A percentile compares a stretch with the other conserved stretches of the same genome.
These are phyloP conservation scores for Dalechampia spathulata DNA, from an alignment of 441 rosid genomes.

Conservation along the genomic window DNA sequence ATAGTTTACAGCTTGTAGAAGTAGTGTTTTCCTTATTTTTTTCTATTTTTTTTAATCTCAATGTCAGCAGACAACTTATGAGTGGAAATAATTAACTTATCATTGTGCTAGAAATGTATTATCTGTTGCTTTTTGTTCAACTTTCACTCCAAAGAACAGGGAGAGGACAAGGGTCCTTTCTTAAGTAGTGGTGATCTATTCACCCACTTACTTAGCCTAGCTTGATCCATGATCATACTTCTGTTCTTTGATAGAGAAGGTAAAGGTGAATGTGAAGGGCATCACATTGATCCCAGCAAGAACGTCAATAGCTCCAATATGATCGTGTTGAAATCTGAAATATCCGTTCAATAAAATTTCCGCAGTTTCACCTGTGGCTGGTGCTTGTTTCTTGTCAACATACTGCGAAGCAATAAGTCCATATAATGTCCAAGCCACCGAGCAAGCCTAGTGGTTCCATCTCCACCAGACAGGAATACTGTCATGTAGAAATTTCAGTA, in stretches of 20 bases:
- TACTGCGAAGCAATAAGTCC: conserved; percentile 69
- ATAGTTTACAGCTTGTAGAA: conserved; percentile 15
- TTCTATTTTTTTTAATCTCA: neutral
- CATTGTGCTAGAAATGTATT: too few relatives aligned
- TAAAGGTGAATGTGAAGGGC: conserved; percentile 51
- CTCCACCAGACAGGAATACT: conserved; percentile 87
- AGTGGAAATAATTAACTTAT: too few relatives aligned
- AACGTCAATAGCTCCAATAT: conserved; percentile 39
- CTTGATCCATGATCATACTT: conserved; percentile 38
- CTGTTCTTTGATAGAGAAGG: conserved; percentile 50
- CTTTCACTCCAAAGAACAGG: too few relatives aligned
- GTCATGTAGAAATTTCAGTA: conserved; percentile 13
- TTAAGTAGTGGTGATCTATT: too few relatives aligned
- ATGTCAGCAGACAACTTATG: too few relatives aligned
- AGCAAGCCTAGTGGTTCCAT: conserved; percentile 72
- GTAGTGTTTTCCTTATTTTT: conserved; percentile 4
- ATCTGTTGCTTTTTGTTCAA: too few relatives aligned
- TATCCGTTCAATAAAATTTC: conserved; percentile 39
- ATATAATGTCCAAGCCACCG: conserved; percentile 66
- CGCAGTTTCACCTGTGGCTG: conserved; percentile 42
- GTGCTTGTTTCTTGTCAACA: conserved; percentile 38
- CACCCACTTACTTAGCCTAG: too few relatives aligned
- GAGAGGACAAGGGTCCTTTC: too few relatives aligned
- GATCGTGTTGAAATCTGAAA: conserved; percentile 49
- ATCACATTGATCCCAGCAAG: conserved; percentile 44